Percentiles rank a stretch among this genome's conserved stretches.
Evolutionary conservation across 2,329 filamentous ascomycete genomes (phyloP).

Genomic region (Talaromyces albobiverticillius): DNA sequence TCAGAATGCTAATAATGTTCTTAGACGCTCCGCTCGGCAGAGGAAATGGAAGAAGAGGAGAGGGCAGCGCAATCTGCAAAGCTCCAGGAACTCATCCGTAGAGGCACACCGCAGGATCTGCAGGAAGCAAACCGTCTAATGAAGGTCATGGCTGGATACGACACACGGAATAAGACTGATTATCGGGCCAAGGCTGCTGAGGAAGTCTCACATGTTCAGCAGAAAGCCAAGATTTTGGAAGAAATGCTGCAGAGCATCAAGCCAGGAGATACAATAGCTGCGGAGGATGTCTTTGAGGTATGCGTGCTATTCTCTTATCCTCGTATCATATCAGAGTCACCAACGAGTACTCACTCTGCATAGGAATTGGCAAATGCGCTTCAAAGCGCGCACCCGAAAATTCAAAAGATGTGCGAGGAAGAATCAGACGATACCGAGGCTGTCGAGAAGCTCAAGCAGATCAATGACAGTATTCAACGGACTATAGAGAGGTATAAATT

Average conservation of each 20-base stretch:
- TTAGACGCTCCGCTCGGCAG: slow-evolving; percentile 89
- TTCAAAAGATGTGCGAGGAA: slow-evolving; percentile 99
- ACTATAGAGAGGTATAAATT: slow-evolving; percentile 94
- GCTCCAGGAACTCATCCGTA: slow-evolving; percentile 89
- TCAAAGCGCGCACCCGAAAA: slow-evolving; percentile 94
- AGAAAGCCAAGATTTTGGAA: slow-evolving; percentile 88
- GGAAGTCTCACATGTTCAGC: slow-evolving; percentile 90
- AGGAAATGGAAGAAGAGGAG: slow-evolving; percentile 99
- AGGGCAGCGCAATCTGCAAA: slow-evolving; percentile 95
- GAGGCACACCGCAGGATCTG: slow-evolving; percentile 86
- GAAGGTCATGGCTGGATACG: slow-evolving; percentile 99
- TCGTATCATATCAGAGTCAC: background rate
- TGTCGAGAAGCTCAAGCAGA: slow-evolving; percentile 90
- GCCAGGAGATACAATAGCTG: slow-evolving; percentile 72
- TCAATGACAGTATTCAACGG: slow-evolving; percentile 97
- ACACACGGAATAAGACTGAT: slow-evolving; percentile 92
- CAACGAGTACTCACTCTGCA: too few relatives aligned
- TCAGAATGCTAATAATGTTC: background rate
- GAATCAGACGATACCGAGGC: slow-evolving; percentile 96
- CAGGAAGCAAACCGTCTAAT: slow-evolving; percentile 97
- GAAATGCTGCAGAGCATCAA: slow-evolving; percentile 86
- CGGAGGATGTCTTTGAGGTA: slow-evolving; percentile 67
- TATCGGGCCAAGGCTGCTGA: slow-evolving; percentile 97
- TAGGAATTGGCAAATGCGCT: slow-evolving; percentile 84
- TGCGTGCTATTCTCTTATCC: slow-evolving; percentile 10